phyloP scores from a whole-genome alignment of 768 basidiomycete genomes.

The Suillus fuscotomentosus region DNA sequence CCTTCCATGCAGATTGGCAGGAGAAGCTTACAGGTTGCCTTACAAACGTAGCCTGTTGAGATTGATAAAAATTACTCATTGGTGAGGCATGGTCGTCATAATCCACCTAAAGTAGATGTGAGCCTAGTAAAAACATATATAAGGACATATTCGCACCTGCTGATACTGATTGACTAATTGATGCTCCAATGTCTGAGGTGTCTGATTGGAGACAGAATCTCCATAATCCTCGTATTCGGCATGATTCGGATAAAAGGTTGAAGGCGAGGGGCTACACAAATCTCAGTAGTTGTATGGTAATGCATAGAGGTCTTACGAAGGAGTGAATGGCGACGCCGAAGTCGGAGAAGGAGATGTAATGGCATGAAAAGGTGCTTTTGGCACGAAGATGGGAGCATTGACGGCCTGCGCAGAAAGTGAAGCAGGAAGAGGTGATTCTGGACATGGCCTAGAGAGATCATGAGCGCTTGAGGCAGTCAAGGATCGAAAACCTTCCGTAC shows the following conservation, averaged over 20 bases:
- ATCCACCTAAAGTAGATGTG: conserved; percentile 24
- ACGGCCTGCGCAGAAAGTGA: conserved; percentile 62
- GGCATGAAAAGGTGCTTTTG: conserved; percentile 62
- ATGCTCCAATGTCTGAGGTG: conserved; percentile 16
- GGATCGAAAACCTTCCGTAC: conserved; percentile 20
- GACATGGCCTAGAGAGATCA: conserved; percentile 29
- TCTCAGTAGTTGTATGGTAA: conserved; percentile 11
- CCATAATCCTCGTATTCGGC: conserved; percentile 40
- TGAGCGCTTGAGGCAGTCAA: neutral
- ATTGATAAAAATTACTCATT: conserved; percentile 37
- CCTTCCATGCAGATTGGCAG: conserved; percentile 4
- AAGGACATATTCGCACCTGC: conserved; percentile 18
- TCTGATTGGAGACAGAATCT: conserved; percentile 16
- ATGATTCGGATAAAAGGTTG: conserved; percentile 28
- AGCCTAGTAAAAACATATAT: conserved; percentile 16
- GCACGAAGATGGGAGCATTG: conserved; percentile 84
- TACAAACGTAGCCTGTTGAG: conserved; percentile 45
- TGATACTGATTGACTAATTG: conserved; percentile 19
- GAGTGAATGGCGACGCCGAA: conserved; percentile 29
- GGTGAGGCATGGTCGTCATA: conserved; percentile 28
- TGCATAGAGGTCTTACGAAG: conserved; percentile 20
- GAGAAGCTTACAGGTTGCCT: conserved; percentile 67
- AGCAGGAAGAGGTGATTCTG: conserved; percentile 44
- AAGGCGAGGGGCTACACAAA: conserved; percentile 23
- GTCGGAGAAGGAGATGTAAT: conserved; percentile 30